Evolutionary conservation across 2,329 filamentous ascomycete species (phyloP).

Genomic region (Colletotrichum sublineola): DNA sequence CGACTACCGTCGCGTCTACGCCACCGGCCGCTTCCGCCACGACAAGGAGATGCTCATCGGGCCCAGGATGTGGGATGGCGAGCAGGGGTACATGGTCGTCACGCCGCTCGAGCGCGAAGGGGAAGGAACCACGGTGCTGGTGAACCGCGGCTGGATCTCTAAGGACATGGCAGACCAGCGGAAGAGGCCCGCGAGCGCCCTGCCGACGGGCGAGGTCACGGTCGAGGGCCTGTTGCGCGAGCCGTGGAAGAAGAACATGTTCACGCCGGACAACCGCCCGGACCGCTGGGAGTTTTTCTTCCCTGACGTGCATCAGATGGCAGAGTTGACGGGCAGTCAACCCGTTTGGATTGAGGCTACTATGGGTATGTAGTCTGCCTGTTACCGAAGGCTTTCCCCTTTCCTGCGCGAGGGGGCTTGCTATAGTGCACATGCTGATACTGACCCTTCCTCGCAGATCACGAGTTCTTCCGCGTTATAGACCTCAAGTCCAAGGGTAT

Average conservation of each 20-base stretch:
- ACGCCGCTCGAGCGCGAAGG: constrained; percentile 85
- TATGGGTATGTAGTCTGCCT: constrained; percentile 73
- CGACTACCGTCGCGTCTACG: constrained; percentile 88
- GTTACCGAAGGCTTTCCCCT: neutral
- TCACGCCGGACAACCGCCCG: constrained; percentile 91
- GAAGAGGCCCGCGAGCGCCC: constrained; percentile 69
- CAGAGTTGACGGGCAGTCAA: constrained; percentile 82
- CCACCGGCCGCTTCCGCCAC: constrained; percentile 81
- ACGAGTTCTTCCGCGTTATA: constrained; percentile 81
- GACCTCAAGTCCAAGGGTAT: constrained; percentile 85
- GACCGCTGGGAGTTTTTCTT: constrained; percentile 93
- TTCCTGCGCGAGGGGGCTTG: neutral
- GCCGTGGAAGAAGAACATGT: constrained; percentile 98
- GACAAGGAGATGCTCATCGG: constrained; percentile 97
- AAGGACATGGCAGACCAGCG: constrained; percentile 78
- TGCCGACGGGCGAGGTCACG: constrained; percentile 79
- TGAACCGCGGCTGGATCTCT: constrained; percentile 92
- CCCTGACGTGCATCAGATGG: constrained; percentile 94
- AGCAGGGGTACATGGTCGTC: constrained; percentile 91
- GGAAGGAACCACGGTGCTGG: constrained; percentile 77
- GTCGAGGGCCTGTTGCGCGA: constrained; percentile 88
- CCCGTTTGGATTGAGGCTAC: constrained; percentile 96
- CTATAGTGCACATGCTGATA: constrained; percentile 17
- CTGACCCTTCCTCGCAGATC: constrained; percentile 64
- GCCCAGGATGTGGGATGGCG: constrained; percentile 87